Evolutionary conservation across 2,329 filamentous ascomycete species (phyloP), one percentile per base, ranked within the genome.

Genomic region (Cladosporium colombiae): DNA sequence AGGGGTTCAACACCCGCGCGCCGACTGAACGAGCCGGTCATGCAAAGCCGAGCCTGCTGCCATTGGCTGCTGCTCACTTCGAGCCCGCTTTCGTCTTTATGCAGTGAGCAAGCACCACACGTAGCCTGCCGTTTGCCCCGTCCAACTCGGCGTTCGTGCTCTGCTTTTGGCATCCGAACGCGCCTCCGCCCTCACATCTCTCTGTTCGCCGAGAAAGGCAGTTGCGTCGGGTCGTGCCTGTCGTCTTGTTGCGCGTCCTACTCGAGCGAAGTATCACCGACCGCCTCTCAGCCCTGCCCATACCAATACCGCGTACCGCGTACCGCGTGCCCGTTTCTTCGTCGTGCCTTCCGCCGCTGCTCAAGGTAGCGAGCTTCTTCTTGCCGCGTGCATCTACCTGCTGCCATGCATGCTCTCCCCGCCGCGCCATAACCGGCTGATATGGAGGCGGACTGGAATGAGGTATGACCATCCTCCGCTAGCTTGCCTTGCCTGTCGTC

Each of bases 361-460:
- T 13, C 33, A 11, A 46, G n/a, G 7, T 5, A 55, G 52, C 18
- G 18, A 31, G 18, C 18, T 23, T 33, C 27, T 55, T 55, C 27
- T 55, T 55, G 52, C 52, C 57, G 57, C 7, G 7, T 60, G 18
- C 25, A 29, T 25, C 21, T 50, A 10, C 57, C 25, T 23, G 57
- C 27, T 62, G 59, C 46, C n/a, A 62, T 62, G 59, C 59, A 50
- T 52, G 31, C 46, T 52, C 23, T 63, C 50, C 33, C 56, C 61
- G 50, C 35, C 35, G 40, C 50, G 29, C 59, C 59, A 63, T 63
- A 63, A 63, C n/a, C 61, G 50, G 55, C 21, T 55, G 44, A 60
- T 16, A 84, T 84, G 82, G 82, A 84, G 74, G 79, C 81, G 66
- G 82, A 84, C 70, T 84, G 81, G 82, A 81, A 81, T 71, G 81